These are phyloP conservation scores for Ogataea trehalophila DNA, from an alignment of 805 yeast species.

Conservation along the genomic window DNA sequence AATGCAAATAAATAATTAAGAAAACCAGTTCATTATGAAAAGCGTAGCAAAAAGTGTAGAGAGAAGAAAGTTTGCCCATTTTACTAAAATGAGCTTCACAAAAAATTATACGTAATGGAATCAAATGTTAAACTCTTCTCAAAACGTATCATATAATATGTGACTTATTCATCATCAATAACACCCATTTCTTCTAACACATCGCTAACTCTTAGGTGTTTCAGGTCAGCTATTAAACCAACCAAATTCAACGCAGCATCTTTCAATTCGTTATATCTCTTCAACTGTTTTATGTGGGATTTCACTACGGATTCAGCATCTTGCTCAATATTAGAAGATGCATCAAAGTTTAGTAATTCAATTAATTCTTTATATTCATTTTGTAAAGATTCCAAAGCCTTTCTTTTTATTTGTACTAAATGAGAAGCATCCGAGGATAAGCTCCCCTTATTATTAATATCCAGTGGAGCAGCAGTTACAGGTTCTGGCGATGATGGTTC, in stretches of 20 bases:
- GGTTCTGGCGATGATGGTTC: neutral
- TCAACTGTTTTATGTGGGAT: constrained; percentile 47
- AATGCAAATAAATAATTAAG: too few relatives aligned
- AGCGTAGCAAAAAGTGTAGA: too few relatives aligned
- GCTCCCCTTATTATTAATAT: neutral
- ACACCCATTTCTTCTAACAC: constrained; percentile 51
- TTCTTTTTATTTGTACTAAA: constrained; percentile 3
- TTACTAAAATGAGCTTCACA: too few relatives aligned
- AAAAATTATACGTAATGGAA: too few relatives aligned
- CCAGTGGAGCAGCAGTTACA: neutral
- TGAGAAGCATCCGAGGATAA: neutral
- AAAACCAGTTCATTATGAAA: too few relatives aligned
- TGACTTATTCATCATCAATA: constrained; percentile 14
- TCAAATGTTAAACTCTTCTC: too few relatives aligned
- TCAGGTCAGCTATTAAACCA: constrained; percentile 56
- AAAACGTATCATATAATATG: too few relatives aligned
- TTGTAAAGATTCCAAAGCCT: constrained; percentile 13
- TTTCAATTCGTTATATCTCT: constrained; percentile 57
- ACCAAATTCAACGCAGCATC: constrained; percentile 57
- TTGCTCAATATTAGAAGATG: constrained; percentile 21
- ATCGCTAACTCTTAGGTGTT: constrained; percentile 40
- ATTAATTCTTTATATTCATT: constrained; percentile 15
- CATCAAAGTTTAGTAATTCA: constrained; percentile 12
- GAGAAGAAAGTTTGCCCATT: too few relatives aligned
- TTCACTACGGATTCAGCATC: constrained; percentile 41